These are phyloP conservation scores for Heterobasidion parviporum DNA, from an alignment of 1,284 basidiomycete genomes.

Conservation along the genomic window DNA sequence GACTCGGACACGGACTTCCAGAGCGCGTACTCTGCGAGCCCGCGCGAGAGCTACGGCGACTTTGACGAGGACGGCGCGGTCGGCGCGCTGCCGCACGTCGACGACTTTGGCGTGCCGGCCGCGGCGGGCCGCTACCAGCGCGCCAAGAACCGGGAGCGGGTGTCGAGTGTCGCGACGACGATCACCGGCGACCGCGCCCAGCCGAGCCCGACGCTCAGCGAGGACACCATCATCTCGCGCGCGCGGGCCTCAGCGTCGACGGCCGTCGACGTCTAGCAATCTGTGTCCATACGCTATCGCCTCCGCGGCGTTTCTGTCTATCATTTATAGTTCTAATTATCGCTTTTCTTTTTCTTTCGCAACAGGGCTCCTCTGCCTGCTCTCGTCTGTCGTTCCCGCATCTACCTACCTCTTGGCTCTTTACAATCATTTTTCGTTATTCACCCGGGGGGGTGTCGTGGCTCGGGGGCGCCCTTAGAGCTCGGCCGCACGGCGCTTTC, in stretches of 20 bases:
- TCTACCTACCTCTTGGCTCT: background rate
- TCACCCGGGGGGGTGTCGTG: no score
- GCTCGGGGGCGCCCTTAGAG: no score
- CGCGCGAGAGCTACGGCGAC: slow-evolving; percentile 42
- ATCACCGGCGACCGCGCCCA: slow-evolving; percentile 18
- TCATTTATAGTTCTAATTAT: slow-evolving; percentile 12
- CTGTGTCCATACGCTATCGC: background rate
- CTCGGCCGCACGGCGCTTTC: background rate
- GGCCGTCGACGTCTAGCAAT: background rate
- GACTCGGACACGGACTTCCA: slow-evolving; percentile 81
- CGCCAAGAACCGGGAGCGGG: slow-evolving; percentile 4
- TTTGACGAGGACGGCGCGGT: slow-evolving; percentile 16
- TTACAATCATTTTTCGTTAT: background rate
- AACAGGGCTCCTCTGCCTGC: background rate
- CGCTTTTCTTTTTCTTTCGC: background rate
- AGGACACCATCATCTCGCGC: slow-evolving; percentile 24
- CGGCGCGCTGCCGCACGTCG: background rate
- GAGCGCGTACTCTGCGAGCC: slow-evolving; percentile 72
- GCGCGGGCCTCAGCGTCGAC: background rate
- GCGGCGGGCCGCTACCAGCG: background rate
- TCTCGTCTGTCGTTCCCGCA: background rate
- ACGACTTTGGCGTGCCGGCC: background rate
- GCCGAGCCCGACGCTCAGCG: slow-evolving; percentile 29
- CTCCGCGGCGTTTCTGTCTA: background rate
- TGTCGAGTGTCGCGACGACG: slow-evolving; percentile 8